phyloP scores from a whole-genome alignment of 768 basidiomycete genomes.

The Panaeolus papilionaceus region DNA sequence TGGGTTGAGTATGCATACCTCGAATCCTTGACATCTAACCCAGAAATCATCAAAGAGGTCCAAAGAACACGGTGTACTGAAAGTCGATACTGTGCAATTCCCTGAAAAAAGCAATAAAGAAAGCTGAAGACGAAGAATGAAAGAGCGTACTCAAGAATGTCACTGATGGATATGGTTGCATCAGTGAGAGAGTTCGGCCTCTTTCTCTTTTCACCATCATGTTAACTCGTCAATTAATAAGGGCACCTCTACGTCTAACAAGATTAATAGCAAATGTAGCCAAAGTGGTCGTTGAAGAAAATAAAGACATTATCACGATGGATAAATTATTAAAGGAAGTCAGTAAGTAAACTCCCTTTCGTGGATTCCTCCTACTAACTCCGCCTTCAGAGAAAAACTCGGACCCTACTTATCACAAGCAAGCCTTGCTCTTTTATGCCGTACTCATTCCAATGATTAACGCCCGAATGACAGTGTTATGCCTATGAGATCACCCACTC shows the following conservation, averaged over 20 bases:
- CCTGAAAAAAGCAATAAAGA: slow-evolving; percentile 58
- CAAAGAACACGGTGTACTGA: slow-evolving; percentile 53
- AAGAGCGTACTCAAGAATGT: slow-evolving; percentile 33
- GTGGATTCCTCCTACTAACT: slow-evolving; percentile 4
- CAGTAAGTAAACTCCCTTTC: slow-evolving; percentile 47
- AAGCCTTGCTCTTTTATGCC: no score
- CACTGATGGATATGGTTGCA: no score
- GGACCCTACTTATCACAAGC: slow-evolving; percentile 61
- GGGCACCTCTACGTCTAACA: no score
- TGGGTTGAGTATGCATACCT: slow-evolving; percentile 37
- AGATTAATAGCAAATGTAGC: slow-evolving; percentile 17
- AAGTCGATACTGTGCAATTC: slow-evolving; percentile 55
- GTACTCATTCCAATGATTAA: no score
- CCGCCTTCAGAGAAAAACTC: slow-evolving; percentile 49
- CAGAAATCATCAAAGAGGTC: slow-evolving; percentile 56
- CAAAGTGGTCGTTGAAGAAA: slow-evolving; percentile 53
- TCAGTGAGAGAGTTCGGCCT: no score
- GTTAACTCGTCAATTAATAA: no score
- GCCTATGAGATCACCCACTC: slow-evolving; percentile 55
- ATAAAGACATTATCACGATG: slow-evolving; percentile 63
- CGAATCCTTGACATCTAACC: slow-evolving; percentile 41
- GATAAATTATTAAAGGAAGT: slow-evolving; percentile 60
- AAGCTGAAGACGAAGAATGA: slow-evolving; percentile 59
- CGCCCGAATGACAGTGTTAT: slow-evolving; percentile 49
- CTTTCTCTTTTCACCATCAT: no score